Conservation (phyloP, 2,329 filamentous ascomycete species). For the Penicillium sp. region DNA sequence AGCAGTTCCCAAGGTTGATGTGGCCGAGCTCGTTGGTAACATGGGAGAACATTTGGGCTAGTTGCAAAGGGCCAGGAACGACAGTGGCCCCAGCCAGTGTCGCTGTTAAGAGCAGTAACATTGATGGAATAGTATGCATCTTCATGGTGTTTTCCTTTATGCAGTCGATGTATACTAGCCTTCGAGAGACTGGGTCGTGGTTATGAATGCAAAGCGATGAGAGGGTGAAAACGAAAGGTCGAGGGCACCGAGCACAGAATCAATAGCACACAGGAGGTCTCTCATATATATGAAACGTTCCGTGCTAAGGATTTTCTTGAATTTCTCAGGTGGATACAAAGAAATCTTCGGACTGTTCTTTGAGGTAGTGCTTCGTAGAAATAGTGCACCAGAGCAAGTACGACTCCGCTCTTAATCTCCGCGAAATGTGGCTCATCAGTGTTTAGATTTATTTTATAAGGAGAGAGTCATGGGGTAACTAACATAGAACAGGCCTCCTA, state of each 20-base stretch:
- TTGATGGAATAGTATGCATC: not conserved
- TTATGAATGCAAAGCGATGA: not conserved
- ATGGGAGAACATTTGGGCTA: constrained; percentile 16
- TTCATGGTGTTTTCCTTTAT: not conserved
- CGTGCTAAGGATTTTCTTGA: not conserved
- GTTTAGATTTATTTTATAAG: not conserved
- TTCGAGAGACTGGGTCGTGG: not conserved
- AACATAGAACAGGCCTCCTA: not conserved
- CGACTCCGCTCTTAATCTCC: not conserved
- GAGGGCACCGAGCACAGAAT: not conserved
- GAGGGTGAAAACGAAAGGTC: not conserved
- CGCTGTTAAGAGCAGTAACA: not conserved
- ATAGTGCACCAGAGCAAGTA: not conserved
- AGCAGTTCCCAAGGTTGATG: constrained; percentile 23
- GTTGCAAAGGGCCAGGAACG: constrained; percentile 13
- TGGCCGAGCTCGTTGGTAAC: constrained; percentile 19
- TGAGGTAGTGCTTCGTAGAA: not conserved
- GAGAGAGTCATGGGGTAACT: not conserved
- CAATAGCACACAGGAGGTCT: not conserved
- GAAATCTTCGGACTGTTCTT: not conserved
- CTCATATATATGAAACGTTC: not conserved
- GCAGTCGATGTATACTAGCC: not conserved
- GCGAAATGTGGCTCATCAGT: not conserved
- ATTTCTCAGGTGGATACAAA: not conserved
- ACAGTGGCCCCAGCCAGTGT: not conserved